phyloP scores from a whole-genome alignment of 108 stramenopile species.

The Fragilaria crotonensis region DNA sequence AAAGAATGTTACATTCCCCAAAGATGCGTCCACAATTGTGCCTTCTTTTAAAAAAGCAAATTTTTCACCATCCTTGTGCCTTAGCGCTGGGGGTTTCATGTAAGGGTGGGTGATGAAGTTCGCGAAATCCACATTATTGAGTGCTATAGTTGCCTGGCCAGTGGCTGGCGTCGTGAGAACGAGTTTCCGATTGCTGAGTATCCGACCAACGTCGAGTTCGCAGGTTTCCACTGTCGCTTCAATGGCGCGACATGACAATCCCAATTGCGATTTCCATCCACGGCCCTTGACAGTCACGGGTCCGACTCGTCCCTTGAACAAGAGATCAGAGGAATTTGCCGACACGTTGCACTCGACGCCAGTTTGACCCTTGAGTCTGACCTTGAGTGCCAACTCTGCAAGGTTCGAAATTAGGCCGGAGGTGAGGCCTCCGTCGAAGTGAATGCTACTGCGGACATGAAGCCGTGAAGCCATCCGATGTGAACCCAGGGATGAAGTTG shows the following conservation, averaged over 20 bases:
- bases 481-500: too few species aligned
- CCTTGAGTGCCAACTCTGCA: slow-evolving; percentile 39
- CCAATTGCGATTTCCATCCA: slow-evolving; percentile 33
- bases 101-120: slow-evolving; percentile 56
- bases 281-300: slow-evolving; percentile 51
- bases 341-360: slow-evolving; percentile 45
- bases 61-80: slow-evolving; percentile 3
- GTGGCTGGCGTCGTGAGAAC: slow-evolving; percentile 37
- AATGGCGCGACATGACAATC: slow-evolving; percentile 47
- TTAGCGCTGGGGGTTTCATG: slow-evolving; percentile 28
- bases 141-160: slow-evolving; percentile 43
- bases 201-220: slow-evolving; percentile 32
- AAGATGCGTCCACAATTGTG: slow-evolving; percentile 17
- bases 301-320: slow-evolving; percentile 30
- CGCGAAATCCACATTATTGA: slow-evolving; percentile 44
- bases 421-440: too few species aligned
- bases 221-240: slow-evolving; percentile 47
- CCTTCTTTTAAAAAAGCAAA: slow-evolving; percentile 33
- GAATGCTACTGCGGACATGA: too few species aligned
- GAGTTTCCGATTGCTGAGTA: slow-evolving; percentile 33
- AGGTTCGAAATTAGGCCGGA: slow-evolving; percentile 40
- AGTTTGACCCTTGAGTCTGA: slow-evolving; percentile 30
- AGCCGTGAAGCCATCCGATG: too few species aligned
- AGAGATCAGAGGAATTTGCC: slow-evolving; percentile 13
- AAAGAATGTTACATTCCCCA: slow-evolving; percentile 17